Percentiles rank a stretch among this genome's conserved stretches.
phyloP scores from a whole-genome alignment of 2,329 filamentous ascomycete genomes.

The Fusarium foetens region DNA sequence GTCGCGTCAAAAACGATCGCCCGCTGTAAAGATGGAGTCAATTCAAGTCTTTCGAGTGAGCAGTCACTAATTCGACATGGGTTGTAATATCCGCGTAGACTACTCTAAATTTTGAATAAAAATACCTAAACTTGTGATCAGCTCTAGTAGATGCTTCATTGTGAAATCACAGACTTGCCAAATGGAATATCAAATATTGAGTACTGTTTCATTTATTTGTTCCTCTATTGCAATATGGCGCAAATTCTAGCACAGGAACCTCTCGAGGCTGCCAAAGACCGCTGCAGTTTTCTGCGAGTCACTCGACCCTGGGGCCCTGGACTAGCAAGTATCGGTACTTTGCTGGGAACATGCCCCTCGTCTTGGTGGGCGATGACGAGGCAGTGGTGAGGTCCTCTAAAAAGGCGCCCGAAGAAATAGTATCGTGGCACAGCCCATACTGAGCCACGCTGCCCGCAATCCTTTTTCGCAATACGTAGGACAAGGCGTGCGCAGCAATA shows the following conservation, averaged over 20 bases:
- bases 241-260: neutral
- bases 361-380: conserved; percentile 53
- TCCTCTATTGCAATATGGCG: neutral
- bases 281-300: conserved; percentile 38
- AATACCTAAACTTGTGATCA: neutral
- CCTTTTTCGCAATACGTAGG: conserved; percentile 8
- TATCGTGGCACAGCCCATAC: conserved; percentile 43
- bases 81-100: neutral
- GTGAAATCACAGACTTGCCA: no score
- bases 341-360: conserved; percentile 40
- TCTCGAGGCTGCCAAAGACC: conserved; percentile 22
- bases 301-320: conserved; percentile 18
- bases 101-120: neutral
- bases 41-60: conserved; percentile 8
- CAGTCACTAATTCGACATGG: conserved; percentile 4
- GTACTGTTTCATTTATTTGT: neutral
- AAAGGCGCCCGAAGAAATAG: conserved; percentile 18
- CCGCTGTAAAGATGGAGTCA: conserved; percentile 5
- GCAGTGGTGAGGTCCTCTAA: conserved; percentile 45
- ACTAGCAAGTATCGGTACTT: conserved; percentile 45
- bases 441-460: conserved; percentile 40
- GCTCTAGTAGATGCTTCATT: neutral
- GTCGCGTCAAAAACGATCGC: conserved; percentile 25
- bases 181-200: neutral
- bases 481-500: conserved; percentile 23